phyloP scores from a whole-genome alignment of 305 asterid species.

The Fraxinus paxiana region DNA sequence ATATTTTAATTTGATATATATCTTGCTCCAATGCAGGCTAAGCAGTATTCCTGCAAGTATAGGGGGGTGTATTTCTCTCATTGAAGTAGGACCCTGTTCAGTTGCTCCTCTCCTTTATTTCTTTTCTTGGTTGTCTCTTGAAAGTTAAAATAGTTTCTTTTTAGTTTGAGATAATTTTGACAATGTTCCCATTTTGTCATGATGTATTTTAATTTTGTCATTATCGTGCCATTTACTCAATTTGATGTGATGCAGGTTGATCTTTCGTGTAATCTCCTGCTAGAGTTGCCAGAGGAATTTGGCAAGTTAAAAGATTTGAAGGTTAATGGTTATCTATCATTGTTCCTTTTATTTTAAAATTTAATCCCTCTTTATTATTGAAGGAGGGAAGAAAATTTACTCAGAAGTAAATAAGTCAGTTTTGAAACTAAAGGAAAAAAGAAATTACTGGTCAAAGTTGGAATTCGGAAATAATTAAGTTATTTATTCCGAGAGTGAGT shows the following conservation, averaged over 20 bases:
- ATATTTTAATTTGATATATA: slow-evolving; percentile 9
- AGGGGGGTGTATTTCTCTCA: slow-evolving; percentile 65
- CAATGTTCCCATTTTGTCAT: slow-evolving; percentile 8
- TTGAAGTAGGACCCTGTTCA: slow-evolving; percentile 48
- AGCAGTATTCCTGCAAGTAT: slow-evolving; percentile 53
- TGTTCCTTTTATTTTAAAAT: not conserved
- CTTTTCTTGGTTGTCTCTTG: not conserved
- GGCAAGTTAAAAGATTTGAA: slow-evolving; percentile 54
- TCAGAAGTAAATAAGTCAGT: not conserved
- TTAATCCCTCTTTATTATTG: not conserved
- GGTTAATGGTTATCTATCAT: slow-evolving; percentile 37
- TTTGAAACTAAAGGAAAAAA: not conserved
- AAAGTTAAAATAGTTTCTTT: not conserved
- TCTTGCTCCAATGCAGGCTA: slow-evolving; percentile 56
- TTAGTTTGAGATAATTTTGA: slow-evolving; percentile 6
- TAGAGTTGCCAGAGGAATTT: slow-evolving; percentile 67
- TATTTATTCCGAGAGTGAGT: not conserved
- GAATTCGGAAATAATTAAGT: not conserved
- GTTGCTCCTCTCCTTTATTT: not conserved
- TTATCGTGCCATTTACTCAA: slow-evolving; percentile 15
- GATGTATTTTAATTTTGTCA: not conserved
- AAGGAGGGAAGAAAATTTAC: not conserved
- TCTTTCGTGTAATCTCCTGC: slow-evolving; percentile 69
- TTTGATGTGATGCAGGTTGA: slow-evolving; percentile 61
- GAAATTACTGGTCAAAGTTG: not conserved